phyloP scores from a whole-genome alignment of 2,329 filamentous ascomycete genomes.

The Calonectria fujianensis region DNA sequence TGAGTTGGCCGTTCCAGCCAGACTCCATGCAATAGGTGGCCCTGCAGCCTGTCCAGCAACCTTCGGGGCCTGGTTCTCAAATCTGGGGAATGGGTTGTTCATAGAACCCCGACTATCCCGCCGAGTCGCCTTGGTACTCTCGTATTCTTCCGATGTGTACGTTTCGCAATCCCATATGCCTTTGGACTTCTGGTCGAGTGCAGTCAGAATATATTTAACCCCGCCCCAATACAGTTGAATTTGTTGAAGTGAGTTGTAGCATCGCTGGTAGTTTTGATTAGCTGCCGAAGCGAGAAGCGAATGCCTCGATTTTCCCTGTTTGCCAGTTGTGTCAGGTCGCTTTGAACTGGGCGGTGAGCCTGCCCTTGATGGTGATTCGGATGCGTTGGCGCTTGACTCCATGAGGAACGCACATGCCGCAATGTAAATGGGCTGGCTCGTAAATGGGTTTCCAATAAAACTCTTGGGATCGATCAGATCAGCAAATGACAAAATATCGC shows the following conservation, averaged over 20 bases:
- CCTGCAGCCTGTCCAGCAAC: slow-evolving; percentile 62
- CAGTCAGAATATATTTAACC: slow-evolving; percentile 89
- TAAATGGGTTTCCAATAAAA: slow-evolving; percentile 91
- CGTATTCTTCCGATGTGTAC: slow-evolving; percentile 83
- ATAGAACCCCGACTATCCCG: slow-evolving; percentile 61
- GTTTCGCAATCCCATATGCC: slow-evolving; percentile 87
- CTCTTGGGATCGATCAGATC: slow-evolving; percentile 90
- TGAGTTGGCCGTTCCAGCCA: slow-evolving; percentile 92
- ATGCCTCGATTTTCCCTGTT: slow-evolving; percentile 75
- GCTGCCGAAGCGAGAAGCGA: slow-evolving; percentile 86
- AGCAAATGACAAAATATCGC: slow-evolving; percentile 90
- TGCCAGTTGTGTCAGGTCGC: slow-evolving; percentile 28
- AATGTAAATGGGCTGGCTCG: slow-evolving; percentile 93
- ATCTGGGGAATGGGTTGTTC: slow-evolving; percentile 65
- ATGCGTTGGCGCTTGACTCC: slow-evolving; percentile 84
- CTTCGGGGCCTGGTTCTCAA: slow-evolving; percentile 69
- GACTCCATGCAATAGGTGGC: slow-evolving; percentile 84
- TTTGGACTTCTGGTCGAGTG: slow-evolving; percentile 90
- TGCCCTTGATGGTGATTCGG: slow-evolving; percentile 75
- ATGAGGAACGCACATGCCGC: slow-evolving; percentile 92
- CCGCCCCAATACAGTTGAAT: slow-evolving; percentile 92
- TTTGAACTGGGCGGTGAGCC: slow-evolving; percentile 66
- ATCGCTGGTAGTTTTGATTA: slow-evolving; percentile 90
- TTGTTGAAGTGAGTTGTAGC: slow-evolving; percentile 88
- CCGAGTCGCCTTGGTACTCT: slow-evolving; percentile 76